Base-by-base conservation (phyloP, 2,329 filamentous ascomycete species). In the Sporothrix luriei region DNA sequence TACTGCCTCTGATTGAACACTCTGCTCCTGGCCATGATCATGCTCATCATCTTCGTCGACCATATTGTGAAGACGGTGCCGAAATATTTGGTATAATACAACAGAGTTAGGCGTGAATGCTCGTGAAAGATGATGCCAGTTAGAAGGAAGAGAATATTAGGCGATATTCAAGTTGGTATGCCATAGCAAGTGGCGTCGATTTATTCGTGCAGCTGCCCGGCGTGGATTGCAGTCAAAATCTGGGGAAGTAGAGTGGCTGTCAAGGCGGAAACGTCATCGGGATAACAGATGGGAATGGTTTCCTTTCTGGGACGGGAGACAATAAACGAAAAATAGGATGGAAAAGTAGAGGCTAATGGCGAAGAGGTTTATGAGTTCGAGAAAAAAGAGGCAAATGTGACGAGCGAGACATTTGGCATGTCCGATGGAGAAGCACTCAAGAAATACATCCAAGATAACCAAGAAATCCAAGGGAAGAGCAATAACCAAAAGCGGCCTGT, bases 51-150 rank as follows among this genome's bases (percentile, higher is more conserved):
- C 43, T 54, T 52, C 62, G 6, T 38, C 62, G 29, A 19, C 62
- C 62, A 51, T 49, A 19, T 26, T 49, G 57, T 19, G 16, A 62
- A 6, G 38, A 46, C 4, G 38, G 38, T n/a, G 24, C 43, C 24
- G 16, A 21, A 24, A 43, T 6, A 7, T 49, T 7, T 64, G 43
- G 43, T 33, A 64, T 9, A 38, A 48, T 33, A 24, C 7, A 19
- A 7, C 26, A 64, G 16, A 3, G 26, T 2, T n/a, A 11, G 16
- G 5, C 7, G 46, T 29, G 16, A 64, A 49, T 64, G 16, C 43
- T 33, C 16, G 16, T n/a, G 24, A 6, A 29, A 64, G 61, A 64
- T 7, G 24, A 48, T 64, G 43, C 38, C 61, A 64, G 61, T n/a
- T 9, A 64, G 43, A 64, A 13, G 13, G 6, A 19, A 10, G 43